These are phyloP conservation scores for Butyriboletus loyo DNA, from an alignment of 768 basidiomycete species.

Conservation along the genomic window DNA sequence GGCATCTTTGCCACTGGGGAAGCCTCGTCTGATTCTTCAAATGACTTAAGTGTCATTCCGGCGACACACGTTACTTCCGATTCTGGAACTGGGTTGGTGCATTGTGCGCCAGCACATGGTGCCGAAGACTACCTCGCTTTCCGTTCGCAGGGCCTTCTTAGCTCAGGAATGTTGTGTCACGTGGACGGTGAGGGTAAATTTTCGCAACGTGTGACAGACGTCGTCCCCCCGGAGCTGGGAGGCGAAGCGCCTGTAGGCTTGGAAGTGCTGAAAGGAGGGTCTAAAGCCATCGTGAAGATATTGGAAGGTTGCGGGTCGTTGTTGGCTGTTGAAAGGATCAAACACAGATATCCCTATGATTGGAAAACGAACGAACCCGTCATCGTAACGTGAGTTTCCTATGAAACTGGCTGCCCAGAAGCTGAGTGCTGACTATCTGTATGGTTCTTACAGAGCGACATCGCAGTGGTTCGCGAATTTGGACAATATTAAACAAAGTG, in stretches of 20 bases:
- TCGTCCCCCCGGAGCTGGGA: slow-evolving; percentile 35
- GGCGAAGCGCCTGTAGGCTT: slow-evolving; percentile 62
- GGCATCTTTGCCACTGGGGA: slow-evolving; percentile 51
- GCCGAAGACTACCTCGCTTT: slow-evolving; percentile 86
- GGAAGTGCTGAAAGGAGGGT: slow-evolving; percentile 72
- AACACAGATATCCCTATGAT: slow-evolving; percentile 93
- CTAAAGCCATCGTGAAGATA: slow-evolving; percentile 60
- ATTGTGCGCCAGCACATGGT: slow-evolving; percentile 94
- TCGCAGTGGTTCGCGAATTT: slow-evolving; percentile 98
- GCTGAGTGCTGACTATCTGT: not conserved
- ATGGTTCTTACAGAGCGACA: slow-evolving; percentile 58
- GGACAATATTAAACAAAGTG: slow-evolving; percentile 74
- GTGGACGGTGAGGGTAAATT: slow-evolving; percentile 79
- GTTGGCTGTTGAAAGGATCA: slow-evolving; percentile 64
- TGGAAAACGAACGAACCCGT: slow-evolving; percentile 95
- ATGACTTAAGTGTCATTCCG: slow-evolving; percentile 48
- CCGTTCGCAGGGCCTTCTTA: slow-evolving; percentile 52
- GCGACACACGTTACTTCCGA: slow-evolving; percentile 78
- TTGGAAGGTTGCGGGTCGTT: slow-evolving; percentile 52
- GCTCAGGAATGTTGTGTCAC: slow-evolving; percentile 64
- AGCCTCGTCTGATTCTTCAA: not conserved
- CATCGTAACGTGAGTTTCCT: slow-evolving; percentile 69
- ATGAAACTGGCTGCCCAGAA: not conserved
- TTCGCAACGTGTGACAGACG: slow-evolving; percentile 51
- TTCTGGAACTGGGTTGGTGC: slow-evolving; percentile 94